Base-by-base conservation (phyloP, 140 eudicot species). In the Stevia rebaudiana region DNA sequence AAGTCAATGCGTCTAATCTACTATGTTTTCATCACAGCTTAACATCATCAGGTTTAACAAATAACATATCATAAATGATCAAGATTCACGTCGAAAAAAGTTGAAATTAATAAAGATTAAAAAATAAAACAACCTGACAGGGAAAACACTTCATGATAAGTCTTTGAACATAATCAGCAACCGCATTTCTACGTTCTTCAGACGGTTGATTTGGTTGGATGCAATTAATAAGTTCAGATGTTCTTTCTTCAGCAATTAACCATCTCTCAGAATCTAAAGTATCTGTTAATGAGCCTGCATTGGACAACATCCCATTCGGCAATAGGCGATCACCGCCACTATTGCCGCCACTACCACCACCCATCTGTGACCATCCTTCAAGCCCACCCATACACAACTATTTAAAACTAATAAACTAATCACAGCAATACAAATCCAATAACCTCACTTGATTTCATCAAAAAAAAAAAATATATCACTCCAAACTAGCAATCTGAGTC, bases 171-270 rank as follows among this genome's bases (percentile, higher is more conserved):
- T 88, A 88, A 78, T 85, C 94, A 19, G 97, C 99, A 60, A 94
- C 97, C 0, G 99, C 99, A 78, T 80, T 85, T 47, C 96, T 77
- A 5, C 88, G 85, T 37, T 74, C 82, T 61, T 88, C 95, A 0
- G 99, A 94, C 9, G 91, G 86, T 56, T 78, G 95, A 72, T 88
- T 88, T 4, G 99, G 99, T 63, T 94, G 97, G 69, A 94, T 94
- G 72, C 97, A 78, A 67, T 79, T 74, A 56, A 94, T 85, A 52
- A 88, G 97, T 61, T 94, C 97, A 28, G 94, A 88, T 31, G 97
- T 94, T 71, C 90, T 82, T 31, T 83, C 89, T 71, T 94, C 96
- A 0, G 97, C 95, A 61, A 69, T 85, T 59, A 71, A 65, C 98
- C 96, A 92, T 71, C 98, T 74, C 12, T 85, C 98, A 0, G 74